Base-by-base conservation (phyloP, 305 asterid genomes). In the Fraxinus baroniana region DNA sequence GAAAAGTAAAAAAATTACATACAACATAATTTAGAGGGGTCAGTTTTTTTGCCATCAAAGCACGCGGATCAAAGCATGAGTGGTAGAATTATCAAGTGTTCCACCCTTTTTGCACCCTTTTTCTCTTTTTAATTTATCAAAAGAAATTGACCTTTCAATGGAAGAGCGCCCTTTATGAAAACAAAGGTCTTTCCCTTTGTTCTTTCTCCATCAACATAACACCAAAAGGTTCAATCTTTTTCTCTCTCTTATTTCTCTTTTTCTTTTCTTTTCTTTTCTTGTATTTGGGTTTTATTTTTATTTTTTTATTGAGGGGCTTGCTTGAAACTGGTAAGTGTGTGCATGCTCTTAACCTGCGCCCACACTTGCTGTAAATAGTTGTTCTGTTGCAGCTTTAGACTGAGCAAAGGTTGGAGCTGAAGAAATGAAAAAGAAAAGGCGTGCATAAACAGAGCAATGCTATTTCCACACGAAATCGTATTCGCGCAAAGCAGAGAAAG, bases 1-100 rank as follows among this genome's bases (percentile, higher is more conserved):
- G 84, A 82, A 78, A 85, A 82, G 74, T 12, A 71, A 79, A 57
- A 78, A 57, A 76, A 83, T 57, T 66, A 80, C 77, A 85, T 78
- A 79, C 35, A 72, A 75, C 71, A 83, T 83, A 80, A 84, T 78
- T 88, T 89, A 82, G 89, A 88, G 90, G 91, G 93, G 90, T 87
- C 91, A 85, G 86, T 86, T 87, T 83, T 84, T 79, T 86, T 89
- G 88, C 90, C 74, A 89, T 87, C 97, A 86, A 92, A 95, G 97
- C 98, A 93, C 95, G 97, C 97, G 90, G 89, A 90, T 83, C 94
- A 84, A 93, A 93, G 97, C 93, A 90, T 94, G 97, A 90, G 92
- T 83, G 93, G 93, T 90, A 90, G 88, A 85, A 88, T 89, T 89
- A 90, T 91, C 93, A 84, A 89, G 90, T 88, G 89, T 84, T 86